These are phyloP conservation scores for Clathrus columnatus DNA, from an alignment of 768 basidiomycete genomes.

Conservation along the genomic window DNA sequence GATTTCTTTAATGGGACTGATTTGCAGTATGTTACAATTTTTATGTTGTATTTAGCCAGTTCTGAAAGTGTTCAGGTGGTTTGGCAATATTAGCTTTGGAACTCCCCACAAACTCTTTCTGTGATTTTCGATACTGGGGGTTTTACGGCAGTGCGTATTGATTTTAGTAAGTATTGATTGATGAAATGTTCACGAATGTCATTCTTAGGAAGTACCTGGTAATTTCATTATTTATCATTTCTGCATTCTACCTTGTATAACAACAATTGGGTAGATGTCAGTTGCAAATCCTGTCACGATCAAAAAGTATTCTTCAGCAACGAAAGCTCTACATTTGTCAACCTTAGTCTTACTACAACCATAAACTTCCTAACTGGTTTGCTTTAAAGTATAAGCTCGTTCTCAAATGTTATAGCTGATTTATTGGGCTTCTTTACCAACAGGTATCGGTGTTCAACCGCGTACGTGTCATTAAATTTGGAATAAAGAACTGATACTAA, in stretches of 20 bases:
- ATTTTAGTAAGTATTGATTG: not conserved
- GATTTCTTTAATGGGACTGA: slow-evolving; percentile 19
- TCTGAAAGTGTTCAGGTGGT: slow-evolving; percentile 32
- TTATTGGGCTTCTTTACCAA: slow-evolving; percentile 14
- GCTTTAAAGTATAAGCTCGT: no score
- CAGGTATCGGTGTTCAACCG: no score
- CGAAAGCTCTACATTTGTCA: no score
- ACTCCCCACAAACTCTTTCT: slow-evolving; percentile 17
- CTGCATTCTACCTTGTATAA: not conserved
- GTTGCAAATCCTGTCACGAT: no score
- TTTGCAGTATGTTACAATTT: slow-evolving; percentile 14
- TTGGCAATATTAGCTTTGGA: slow-evolving; percentile 32
- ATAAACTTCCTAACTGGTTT: slow-evolving; percentile 44
- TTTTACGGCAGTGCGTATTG: slow-evolving; percentile 2
- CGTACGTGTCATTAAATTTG: no score
- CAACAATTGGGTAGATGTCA: slow-evolving; percentile 24
- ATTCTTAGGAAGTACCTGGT: slow-evolving; percentile 1
- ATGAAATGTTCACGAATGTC: slow-evolving; percentile 23
- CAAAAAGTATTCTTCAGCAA: no score
- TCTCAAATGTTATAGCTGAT: not conserved
- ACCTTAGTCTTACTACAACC: slow-evolving; percentile 31
- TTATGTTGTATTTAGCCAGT: not conserved
- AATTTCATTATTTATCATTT: not conserved
- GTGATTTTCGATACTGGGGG: slow-evolving; percentile 16
- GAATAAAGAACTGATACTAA: not conserved